Evolutionary conservation across 371 early-diverging fungal genomes (phyloP), one percentile per base, ranked within the genome.

Genomic region (Mucor lusitanicus): DNA sequence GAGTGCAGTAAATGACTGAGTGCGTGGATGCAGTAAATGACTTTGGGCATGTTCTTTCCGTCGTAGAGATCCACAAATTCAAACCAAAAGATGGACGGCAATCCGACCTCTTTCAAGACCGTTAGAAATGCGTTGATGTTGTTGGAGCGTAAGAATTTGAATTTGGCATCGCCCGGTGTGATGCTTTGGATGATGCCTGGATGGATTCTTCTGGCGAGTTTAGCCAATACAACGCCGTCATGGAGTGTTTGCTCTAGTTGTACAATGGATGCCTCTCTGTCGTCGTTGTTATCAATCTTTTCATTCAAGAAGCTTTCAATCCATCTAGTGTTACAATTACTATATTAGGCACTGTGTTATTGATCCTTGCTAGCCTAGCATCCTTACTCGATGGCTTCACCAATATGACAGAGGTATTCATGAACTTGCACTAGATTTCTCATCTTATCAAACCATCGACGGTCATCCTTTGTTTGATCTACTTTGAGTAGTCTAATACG

Each of bases 21-120:
- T 0, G 99, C 99, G 72, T 99, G 99, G 60, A 99, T 92, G 82
- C 99, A 99, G 80, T 99, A 99, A 66, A 99, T 97, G 11, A 99
- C 99, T 75, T 96, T 97, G 15, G 99, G 99, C 75, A 99, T 95
- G 78, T 99, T 99, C 75, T 99, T 99, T 80, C 93, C 92, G 67
- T 99, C 99, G 79, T 99, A 99, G 23, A 99, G 81, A 82, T 99
- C 99, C 0, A 99, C 96, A 69, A 97, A 83, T 76, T 99, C 99
- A 83, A 99, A 99, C 75, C 94, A 91, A 85, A 99, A 99, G 60
- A 94, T 91, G 67, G 80, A 55, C 0, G 99, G 99, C 17, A 99
- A 81, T 0, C 94, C 92, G 15, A 97, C 90, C 53, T 90, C 87
- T 50, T 85, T 78, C 62, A 95, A 86, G 4, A 95, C 95, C 12